Conservation (phyloP, 2,329 filamentous ascomycete species). For the Biscogniauxia marginata region DNA sequence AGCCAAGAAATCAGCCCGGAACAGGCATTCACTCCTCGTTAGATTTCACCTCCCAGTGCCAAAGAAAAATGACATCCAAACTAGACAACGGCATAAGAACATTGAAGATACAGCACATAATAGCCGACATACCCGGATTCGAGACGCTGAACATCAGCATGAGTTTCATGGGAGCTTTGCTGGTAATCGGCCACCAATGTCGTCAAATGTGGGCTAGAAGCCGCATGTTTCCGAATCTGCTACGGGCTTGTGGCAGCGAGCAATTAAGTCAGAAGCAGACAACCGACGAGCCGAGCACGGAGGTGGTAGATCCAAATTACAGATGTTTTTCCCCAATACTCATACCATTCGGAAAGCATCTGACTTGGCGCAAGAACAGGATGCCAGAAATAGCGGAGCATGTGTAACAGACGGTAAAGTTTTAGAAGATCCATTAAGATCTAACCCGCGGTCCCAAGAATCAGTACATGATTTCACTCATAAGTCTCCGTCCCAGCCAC, state of each 20-base stretch:
- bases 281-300: background rate
- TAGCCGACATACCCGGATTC: background rate
- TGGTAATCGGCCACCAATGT: background rate
- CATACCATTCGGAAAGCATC: constrained; percentile 2
- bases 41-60: constrained; percentile 37
- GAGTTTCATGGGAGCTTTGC: background rate
- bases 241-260: constrained; percentile 13
- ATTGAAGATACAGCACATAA: background rate
- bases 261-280: constrained; percentile 11
- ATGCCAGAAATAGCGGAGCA: background rate
- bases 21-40: constrained; percentile 34
- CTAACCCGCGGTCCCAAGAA: background rate
- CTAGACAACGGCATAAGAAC: constrained; percentile 9
- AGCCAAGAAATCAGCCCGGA: constrained; percentile 8
- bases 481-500: constrained; percentile 5
- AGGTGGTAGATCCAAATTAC: background rate
- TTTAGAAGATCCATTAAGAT: background rate
- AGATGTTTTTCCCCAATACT: background rate
- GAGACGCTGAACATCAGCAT: background rate
- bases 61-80: constrained; percentile 28
- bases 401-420: background rate
- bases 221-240: constrained; percentile 7
- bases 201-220: constrained; percentile 1
- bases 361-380: too few species aligned
- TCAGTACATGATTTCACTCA: background rate